These are phyloP conservation scores for Penicillium argentinense DNA, from an alignment of 495 filamentous ascomycete species.

Conservation along the genomic window DNA sequence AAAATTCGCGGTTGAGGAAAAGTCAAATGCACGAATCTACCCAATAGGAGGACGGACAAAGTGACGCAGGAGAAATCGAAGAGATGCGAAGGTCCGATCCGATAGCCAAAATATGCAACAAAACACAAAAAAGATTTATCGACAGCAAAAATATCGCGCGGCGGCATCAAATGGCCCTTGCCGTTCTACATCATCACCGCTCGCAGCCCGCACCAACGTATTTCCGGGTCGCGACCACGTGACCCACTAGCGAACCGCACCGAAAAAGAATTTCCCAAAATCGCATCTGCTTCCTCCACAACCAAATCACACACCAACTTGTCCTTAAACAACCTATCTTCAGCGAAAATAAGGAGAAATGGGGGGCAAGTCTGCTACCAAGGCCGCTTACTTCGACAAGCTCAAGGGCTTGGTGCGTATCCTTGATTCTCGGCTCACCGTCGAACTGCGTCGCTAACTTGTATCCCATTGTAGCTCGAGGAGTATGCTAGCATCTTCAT, in stretches of 20 bases:
- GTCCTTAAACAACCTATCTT: conserved; percentile 98
- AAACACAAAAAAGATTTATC: too few species aligned
- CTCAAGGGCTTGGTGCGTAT: conserved; percentile 69
- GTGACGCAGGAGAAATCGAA: too few species aligned
- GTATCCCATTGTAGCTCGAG: conserved; percentile 52
- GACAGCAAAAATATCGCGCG: too few species aligned
- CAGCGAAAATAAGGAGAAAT: conserved; percentile 88
- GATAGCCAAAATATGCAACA: too few species aligned
- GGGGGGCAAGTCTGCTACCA: conserved; percentile 95
- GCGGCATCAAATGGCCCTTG: too few species aligned
- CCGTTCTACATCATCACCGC: too few species aligned
- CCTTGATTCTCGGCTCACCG: background rate
- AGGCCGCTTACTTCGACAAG: conserved; percentile 99
- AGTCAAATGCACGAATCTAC: background rate
- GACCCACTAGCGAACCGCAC: conserved; percentile 43
- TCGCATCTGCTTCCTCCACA: conserved; percentile 27
- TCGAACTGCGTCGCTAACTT: background rate
- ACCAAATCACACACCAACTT: conserved; percentile 38
- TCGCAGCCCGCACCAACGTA: conserved; percentile 1
- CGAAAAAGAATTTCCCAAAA: conserved; percentile 40
- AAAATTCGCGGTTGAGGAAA: background rate
- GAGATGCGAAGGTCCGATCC: too few species aligned
- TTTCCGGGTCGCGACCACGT: conserved; percentile 22
- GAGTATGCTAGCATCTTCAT: conserved; percentile 96
- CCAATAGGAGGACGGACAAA: background rate